Evolutionary conservation across 768 basidiomycete species (phyloP).

Genomic region (Leccinum imitatum): DNA sequence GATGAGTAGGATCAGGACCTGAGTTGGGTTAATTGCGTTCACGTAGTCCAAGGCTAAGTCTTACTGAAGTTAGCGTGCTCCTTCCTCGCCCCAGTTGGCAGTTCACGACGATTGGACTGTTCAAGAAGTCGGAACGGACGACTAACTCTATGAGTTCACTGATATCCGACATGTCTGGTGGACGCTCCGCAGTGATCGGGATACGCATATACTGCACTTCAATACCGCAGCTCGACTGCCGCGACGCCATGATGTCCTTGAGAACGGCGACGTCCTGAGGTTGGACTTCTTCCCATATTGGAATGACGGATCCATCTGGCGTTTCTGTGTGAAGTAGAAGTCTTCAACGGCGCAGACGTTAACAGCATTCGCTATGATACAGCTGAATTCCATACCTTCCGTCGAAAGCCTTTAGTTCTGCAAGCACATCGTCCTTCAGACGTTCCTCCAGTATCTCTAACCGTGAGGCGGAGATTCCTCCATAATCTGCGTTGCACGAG

Average conservation of each 20-base stretch:
- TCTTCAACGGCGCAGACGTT: constrained; percentile 36
- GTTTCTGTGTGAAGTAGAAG: constrained; percentile 90
- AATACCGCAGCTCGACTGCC: constrained; percentile 44
- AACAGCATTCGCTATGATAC: background rate
- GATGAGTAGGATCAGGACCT: constrained; percentile 83
- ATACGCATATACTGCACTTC: constrained; percentile 80
- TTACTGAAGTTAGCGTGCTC: constrained; percentile 85
- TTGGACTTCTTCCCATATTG: constrained; percentile 91
- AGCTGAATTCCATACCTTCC: constrained; percentile 57
- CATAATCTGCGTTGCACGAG: constrained; percentile 63
- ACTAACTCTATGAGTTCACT: constrained; percentile 79
- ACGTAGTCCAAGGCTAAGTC: constrained; percentile 20
- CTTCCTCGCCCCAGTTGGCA: constrained; percentile 93
- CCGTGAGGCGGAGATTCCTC: constrained; percentile 89
- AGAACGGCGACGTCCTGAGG: constrained; percentile 72
- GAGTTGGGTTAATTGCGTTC: constrained; percentile 5
- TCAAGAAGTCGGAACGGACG: constrained; percentile 60
- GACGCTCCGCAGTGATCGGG: constrained; percentile 89
- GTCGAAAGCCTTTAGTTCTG: constrained; percentile 80
- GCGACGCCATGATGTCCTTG: constrained; percentile 82
- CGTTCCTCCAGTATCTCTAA: constrained; percentile 90
- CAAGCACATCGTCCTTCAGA: constrained; percentile 81
- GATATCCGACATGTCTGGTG: constrained; percentile 73
- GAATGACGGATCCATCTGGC: constrained; percentile 81
- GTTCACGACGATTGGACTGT: constrained; percentile 87